A percentile compares a stretch with the other conserved stretches of the same genome.
Evolutionary conservation across 31 red algal species (phyloP).

Genomic region (Endocladia muricata): DNA sequence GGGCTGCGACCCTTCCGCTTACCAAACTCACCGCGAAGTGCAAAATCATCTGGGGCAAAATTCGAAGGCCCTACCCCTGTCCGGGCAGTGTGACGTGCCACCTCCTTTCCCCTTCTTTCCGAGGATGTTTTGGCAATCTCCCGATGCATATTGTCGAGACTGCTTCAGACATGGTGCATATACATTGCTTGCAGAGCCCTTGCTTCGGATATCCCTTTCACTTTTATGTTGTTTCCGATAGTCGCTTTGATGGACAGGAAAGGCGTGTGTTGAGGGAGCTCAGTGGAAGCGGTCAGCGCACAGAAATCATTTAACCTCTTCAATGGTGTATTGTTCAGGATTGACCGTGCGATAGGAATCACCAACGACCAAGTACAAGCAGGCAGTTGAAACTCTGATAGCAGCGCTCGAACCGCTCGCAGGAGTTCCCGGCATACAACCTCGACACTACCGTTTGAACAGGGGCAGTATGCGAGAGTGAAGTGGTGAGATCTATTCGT

Average conservation of each 20-base stretch:
- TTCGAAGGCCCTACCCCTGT: neutral
- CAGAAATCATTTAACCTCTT: neutral
- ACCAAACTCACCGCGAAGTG: neutral
- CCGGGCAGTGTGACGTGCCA: neutral
- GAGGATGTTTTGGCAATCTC: neutral
- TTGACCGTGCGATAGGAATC: neutral
- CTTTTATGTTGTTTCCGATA: neutral
- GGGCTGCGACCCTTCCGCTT: neutral
- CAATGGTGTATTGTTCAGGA: slow-evolving; percentile 1
- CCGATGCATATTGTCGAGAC: neutral
- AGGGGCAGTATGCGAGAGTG: slow-evolving; percentile 12
- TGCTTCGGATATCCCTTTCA: neutral
- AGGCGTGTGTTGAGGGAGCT: neutral
- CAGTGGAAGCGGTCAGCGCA: neutral
- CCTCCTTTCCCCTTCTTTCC: neutral
- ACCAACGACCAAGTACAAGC: neutral
- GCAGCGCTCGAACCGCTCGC: neutral
- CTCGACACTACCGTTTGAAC: slow-evolving; percentile 14
- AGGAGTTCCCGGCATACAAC: slow-evolving; percentile 14
- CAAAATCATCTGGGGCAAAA: slow-evolving; percentile 1
- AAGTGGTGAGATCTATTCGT: neutral
- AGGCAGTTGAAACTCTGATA: slow-evolving; percentile 9
- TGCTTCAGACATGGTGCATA: neutral
- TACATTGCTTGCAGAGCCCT: neutral
- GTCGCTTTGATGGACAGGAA: neutral